Evolutionary conservation across 495 filamentous ascomycete species (phyloP), one percentile per base, ranked within the genome.

Genomic region (Podospora tetraspora): DNA sequence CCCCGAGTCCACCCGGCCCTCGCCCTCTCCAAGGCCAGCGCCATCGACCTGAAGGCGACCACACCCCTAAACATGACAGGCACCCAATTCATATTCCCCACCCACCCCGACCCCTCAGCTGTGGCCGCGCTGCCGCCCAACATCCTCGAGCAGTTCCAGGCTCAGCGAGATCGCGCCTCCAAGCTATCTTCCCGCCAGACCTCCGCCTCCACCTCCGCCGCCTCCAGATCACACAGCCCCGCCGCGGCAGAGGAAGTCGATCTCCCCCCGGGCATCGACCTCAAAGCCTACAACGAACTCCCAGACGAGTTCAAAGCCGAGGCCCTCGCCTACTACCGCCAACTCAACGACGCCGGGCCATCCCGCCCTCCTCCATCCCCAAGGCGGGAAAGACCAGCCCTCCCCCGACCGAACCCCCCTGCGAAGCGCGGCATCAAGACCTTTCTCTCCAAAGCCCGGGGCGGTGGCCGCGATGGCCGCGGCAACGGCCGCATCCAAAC

Each of bases 51-150:
- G 30, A 86, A 86, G 71, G 80, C 85, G 68, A 83, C 82, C 30
- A 90, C 86, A 62, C 86, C 89, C 3, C 79, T 96, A 19, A 96
- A 97, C 72, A 87, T 90, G 0, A 78, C 84, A 3, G 93, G 93
- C 0, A 94, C 92, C 11, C 93, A 97, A 75, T 97, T 97, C 75
- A 87, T 97, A 68, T 78, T 97, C 72, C 93, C 93, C 3, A 88
- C 88, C 5, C 89, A 93, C 70, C 81, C 90, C 11, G 93, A 97
- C 73, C 90, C 88, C 0, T 79, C 82, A 32, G 88, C 94, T 1
- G 78, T 95, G 30, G 88, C 88, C 1, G 92, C 95, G 73, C 84
- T 96, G 3, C 92, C 92, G 3, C 81, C 81, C 19, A 91, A 95
- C 70, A 95, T 97, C 68, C 85, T 92, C 68, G 87, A 87, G 58